Conservation (phyloP, 495 filamentous ascomycete species). For the Daldinia concentrica region DNA sequence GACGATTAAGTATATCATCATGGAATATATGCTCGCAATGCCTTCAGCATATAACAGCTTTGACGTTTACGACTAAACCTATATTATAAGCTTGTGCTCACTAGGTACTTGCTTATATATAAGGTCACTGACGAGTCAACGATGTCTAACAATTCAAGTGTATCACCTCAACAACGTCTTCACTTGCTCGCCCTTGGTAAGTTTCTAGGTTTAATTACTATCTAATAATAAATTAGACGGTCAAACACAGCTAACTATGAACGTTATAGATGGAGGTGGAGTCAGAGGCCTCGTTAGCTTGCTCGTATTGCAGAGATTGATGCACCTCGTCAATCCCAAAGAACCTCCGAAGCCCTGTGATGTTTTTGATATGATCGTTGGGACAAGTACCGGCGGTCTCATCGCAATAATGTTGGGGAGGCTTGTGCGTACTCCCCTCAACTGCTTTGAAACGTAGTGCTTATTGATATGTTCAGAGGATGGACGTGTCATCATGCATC, state of each 20-base stretch:
- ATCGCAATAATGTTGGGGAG: background rate
- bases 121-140: background rate
- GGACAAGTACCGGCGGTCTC: background rate
- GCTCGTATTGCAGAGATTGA: background rate
- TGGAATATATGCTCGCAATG: too few species aligned
- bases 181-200: background rate
- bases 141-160: background rate
- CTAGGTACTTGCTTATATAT: too few species aligned
- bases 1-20: too few species aligned
- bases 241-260: background rate
- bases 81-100: too few species aligned
- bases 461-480: background rate
- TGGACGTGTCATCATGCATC: background rate
- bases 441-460: background rate
- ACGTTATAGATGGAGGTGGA: background rate
- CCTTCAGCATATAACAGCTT: too few species aligned
- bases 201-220: background rate
- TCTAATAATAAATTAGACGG: background rate
- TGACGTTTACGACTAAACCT: background rate
- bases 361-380: background rate
- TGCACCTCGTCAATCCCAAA: background rate
- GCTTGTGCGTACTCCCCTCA: background rate
- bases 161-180: background rate
- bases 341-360: background rate
- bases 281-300: background rate